Conservation (phyloP, 139 green algal species). For the Micromonas commoda region DNA sequence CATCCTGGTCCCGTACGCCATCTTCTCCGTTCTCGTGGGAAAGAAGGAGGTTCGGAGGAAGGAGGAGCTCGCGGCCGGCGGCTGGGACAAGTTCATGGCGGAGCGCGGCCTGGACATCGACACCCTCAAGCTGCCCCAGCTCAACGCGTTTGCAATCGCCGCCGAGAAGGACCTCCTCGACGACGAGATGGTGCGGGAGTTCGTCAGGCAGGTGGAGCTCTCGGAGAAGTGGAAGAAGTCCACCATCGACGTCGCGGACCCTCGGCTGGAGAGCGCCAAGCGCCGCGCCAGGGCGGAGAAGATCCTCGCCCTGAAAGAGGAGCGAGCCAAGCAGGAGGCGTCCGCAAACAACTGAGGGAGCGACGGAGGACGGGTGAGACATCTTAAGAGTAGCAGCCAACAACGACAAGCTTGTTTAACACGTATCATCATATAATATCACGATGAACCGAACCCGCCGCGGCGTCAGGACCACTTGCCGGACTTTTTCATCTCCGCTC, state of each 20-base stretch:
- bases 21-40: background rate
- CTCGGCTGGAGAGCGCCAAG: background rate
- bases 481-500: background rate
- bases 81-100: slow-evolving; percentile 11
- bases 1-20: slow-evolving; percentile 2
- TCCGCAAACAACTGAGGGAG: background rate
- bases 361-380: too few species aligned
- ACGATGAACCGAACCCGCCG: too few species aligned
- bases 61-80: background rate
- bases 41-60: background rate
- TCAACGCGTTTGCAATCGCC: slow-evolving; percentile 12
- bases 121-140: background rate
- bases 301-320: background rate
- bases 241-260: slow-evolving; percentile 7
- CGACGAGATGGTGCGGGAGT: slow-evolving; percentile 16
- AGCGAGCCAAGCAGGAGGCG: background rate
- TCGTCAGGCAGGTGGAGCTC: background rate
- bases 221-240: slow-evolving; percentile 11
- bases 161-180: slow-evolving; percentile 10
- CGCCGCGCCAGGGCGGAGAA: background rate
- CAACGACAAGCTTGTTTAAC: background rate
- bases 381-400: too few species aligned
- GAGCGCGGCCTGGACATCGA: background rate
- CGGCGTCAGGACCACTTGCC: too few species aligned
- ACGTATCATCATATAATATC: background rate